phyloP scores from a whole-genome alignment of 2,329 filamentous ascomycete genomes.

The Penicillium verrucosum region DNA sequence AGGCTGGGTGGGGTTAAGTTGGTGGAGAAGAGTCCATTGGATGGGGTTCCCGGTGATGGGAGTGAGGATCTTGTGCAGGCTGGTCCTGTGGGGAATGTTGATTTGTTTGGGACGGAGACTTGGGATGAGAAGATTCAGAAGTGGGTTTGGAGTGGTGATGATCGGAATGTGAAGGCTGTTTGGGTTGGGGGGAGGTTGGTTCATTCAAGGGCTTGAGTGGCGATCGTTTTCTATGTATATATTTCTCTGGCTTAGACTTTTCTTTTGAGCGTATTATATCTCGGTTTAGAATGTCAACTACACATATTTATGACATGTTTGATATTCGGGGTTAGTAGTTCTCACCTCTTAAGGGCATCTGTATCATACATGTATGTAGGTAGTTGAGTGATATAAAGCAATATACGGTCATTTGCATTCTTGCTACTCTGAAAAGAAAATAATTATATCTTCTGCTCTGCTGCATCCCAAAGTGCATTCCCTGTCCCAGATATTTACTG shows the following conservation, averaged over 20 bases:
- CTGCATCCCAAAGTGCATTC: too few species aligned
- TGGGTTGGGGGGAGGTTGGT: constrained; percentile 87
- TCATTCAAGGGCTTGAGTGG: constrained; percentile 47
- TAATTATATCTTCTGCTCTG: background rate
- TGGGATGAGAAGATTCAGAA: constrained; percentile 86
- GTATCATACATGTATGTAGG: background rate
- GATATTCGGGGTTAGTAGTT: too few species aligned
- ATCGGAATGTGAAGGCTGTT: constrained; percentile 81
- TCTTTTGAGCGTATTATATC: background rate
- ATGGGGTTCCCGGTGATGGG: background rate
- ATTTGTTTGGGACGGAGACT: constrained; percentile 87
- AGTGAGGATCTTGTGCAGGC: constrained; percentile 33
- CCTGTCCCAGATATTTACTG: constrained; percentile 8
- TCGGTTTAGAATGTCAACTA: background rate
- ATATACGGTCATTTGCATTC: background rate
- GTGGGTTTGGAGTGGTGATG: constrained; percentile 92
- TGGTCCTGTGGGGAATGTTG: constrained; percentile 63
- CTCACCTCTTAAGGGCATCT: background rate
- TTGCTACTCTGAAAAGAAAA: background rate
- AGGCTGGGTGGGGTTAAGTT: constrained; percentile 52
- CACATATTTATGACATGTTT: background rate
- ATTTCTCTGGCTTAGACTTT: background rate
- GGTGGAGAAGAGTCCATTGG: constrained; percentile 19
- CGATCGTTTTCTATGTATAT: background rate
- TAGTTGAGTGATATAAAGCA: background rate